Conservation (phyloP, 1,284 basidiomycete genomes). For the Ceratobasidium sp. region DNA sequence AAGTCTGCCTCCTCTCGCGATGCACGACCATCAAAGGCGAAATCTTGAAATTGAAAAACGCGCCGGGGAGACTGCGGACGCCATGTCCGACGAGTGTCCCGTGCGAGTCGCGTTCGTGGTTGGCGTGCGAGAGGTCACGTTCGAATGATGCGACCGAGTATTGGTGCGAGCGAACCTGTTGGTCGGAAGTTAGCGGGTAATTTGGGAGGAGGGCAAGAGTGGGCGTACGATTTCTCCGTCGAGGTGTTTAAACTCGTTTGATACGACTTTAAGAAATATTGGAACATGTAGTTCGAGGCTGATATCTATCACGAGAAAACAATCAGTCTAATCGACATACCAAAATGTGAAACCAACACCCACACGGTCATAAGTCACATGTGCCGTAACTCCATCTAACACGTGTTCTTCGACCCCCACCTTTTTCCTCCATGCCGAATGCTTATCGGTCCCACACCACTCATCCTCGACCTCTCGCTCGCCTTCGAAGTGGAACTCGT, state of each 20-base stretch:
- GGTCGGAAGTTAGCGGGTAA: neutral
- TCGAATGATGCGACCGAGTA: constrained; percentile 98
- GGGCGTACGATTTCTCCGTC: constrained; percentile 73
- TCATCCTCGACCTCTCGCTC: constrained; percentile 77
- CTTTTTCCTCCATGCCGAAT: constrained; percentile 74
- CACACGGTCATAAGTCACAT: constrained; percentile 61
- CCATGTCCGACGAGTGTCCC: constrained; percentile 87
- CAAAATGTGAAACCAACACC: constrained; percentile 12
- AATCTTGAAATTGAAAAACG: constrained; percentile 98
- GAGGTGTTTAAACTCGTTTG: constrained; percentile 88
- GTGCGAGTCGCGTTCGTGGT: constrained; percentile 65
- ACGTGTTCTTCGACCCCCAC: constrained; percentile 84
- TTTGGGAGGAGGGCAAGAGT: neutral
- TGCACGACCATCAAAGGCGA: constrained; percentile 94
- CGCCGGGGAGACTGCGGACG: constrained; percentile 79
- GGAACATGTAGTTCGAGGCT: constrained; percentile 89
- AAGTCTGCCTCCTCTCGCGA: constrained; percentile 88
- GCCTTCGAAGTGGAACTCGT: constrained; percentile 85
- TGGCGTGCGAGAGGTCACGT: constrained; percentile 79
- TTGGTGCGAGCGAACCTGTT: constrained; percentile 83
- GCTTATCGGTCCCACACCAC: constrained; percentile 60
- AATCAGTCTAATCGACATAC: neutral
- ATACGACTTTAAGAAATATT: constrained; percentile 97
- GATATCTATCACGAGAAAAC: constrained; percentile 62
- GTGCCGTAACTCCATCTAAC: constrained; percentile 76